Percentiles rank a stretch among this genome's conserved stretches.
Evolutionary conservation across 139 green algal species (phyloP).

Genomic region (Edaphochlamys debaryana): DNA sequence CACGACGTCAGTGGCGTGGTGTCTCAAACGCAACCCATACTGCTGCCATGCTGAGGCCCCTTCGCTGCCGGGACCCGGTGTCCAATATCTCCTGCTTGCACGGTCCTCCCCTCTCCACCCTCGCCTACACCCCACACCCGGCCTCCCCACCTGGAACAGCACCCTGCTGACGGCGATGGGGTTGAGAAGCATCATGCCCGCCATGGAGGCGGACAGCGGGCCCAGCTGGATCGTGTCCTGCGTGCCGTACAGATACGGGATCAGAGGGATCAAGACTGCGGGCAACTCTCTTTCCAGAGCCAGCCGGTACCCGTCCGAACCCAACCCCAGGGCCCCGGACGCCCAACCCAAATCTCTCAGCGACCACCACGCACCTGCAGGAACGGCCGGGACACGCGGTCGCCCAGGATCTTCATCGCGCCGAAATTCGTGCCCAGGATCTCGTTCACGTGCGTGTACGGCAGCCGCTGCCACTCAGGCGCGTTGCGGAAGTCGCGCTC

Average conservation of each 20-base stretch:
- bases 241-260: not conserved
- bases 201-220: conserved; percentile 59
- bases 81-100: no score
- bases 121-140: no score
- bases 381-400: conserved; percentile 60
- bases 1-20: no score
- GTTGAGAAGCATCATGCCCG: conserved; percentile 62
- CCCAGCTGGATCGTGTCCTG: conserved; percentile 60
- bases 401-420: conserved; percentile 73
- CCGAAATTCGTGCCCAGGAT: conserved; percentile 77
- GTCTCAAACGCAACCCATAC: no score
- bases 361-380: conserved; percentile 43
- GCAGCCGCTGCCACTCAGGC: conserved; percentile 12
- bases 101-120: no score
- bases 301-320: no score
- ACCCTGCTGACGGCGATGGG: conserved; percentile 54
- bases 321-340: no score
- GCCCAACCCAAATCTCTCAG: not conserved
- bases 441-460: conserved; percentile 71
- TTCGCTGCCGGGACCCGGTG: no score
- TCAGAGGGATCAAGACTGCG: no score
- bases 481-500: conserved; percentile 21
- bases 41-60: no score
- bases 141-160: conserved; percentile 53
- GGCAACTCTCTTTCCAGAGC: no score